These are phyloP conservation scores for Penicillium polonicum DNA, from an alignment of 2,329 filamentous ascomycete species.

Conservation along the genomic window DNA sequence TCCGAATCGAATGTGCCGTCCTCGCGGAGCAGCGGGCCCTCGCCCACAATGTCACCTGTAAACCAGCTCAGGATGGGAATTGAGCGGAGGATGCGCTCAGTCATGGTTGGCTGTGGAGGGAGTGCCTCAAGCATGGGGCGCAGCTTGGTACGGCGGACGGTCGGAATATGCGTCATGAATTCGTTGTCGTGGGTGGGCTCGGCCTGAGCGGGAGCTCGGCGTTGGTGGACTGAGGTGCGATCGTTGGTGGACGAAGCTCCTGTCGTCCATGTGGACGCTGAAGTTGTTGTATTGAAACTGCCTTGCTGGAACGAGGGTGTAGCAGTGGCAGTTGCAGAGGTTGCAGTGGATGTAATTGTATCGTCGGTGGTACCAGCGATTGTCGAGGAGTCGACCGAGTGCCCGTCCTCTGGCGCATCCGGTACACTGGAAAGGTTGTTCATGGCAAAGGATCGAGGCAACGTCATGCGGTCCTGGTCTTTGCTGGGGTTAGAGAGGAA, in stretches of 20 bases:
- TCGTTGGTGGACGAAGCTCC: conserved; percentile 17
- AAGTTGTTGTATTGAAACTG: background rate
- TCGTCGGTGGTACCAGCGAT: conserved; percentile 43
- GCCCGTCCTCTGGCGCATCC: conserved; percentile 28
- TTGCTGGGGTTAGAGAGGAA: conserved; percentile 32
- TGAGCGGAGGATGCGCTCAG: conserved; percentile 62
- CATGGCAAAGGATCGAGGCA: conserved; percentile 43
- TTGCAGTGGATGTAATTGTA: conserved; percentile 35
- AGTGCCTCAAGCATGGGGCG: conserved; percentile 69
- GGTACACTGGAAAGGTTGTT: conserved; percentile 35
- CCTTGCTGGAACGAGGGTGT: conserved; percentile 4
- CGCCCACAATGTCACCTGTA: conserved; percentile 54
- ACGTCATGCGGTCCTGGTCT: conserved; percentile 34
- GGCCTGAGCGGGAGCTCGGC: conserved; percentile 20
- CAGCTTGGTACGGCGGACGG: conserved; percentile 63
- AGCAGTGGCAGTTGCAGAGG: conserved; percentile 21
- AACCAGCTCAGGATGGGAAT: conserved; percentile 73
- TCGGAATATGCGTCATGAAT: conserved; percentile 61
- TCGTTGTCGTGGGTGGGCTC: conserved; percentile 43
- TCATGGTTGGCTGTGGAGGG: conserved; percentile 64
- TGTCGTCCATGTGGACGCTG: conserved; percentile 11
- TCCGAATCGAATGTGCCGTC: conserved; percentile 66
- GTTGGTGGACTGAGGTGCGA: conserved; percentile 29
- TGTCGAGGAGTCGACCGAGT: conserved; percentile 37
- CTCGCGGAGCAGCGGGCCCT: conserved; percentile 46